Base-by-base conservation (phyloP, 148 eudicot genomes). In the Polygonum maritimum region DNA sequence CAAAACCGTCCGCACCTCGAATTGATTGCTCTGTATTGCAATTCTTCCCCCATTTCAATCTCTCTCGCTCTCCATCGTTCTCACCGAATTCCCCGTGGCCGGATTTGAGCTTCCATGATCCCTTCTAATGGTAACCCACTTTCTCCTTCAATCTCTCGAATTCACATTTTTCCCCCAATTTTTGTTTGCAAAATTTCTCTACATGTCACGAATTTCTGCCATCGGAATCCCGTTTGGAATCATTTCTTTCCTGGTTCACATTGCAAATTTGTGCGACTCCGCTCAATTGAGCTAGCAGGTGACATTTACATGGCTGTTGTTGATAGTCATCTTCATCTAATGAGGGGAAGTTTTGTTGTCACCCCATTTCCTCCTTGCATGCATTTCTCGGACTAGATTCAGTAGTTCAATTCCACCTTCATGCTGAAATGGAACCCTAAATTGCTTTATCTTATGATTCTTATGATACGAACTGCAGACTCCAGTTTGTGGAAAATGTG, bases 401-500 rank as follows among this genome's bases (percentile, higher is more conserved):
- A 54, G 22, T 58, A 12, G 69, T 26, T 60, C 31, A 11, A 54
- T 54, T 5, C 60, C 22, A n/a, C 60, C 60, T 54, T 54, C n/a
- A 18, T 54, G 18, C 9, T 48, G 49, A 48, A 48, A 51, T 51
- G 19, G 55, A 51, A 15, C 8, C 45, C 47, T 44, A 44, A 11
- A 62, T 33, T 65, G 16, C 19, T 35, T 33, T 15, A 65, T 65
- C 41, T 13, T 4, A 36, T 65, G 5, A 65, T 36, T 65, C 41
- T 13, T 4, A 36, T 65, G 5, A 65, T 36, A 65, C 36, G 15
- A 54, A 19, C 3, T 77, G 79, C 77, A 87, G 92, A 87, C 48
- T 44, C 81, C 81, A 15, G 62, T 86, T 70, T 92, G 92, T 79
- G 86, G 81, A 76, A 75, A 82, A 18, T 92, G 94, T 76, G 97